Evolutionary conservation across 306 rosid genomes (phyloP).

Genomic region (Rosa lucieae): DNA sequence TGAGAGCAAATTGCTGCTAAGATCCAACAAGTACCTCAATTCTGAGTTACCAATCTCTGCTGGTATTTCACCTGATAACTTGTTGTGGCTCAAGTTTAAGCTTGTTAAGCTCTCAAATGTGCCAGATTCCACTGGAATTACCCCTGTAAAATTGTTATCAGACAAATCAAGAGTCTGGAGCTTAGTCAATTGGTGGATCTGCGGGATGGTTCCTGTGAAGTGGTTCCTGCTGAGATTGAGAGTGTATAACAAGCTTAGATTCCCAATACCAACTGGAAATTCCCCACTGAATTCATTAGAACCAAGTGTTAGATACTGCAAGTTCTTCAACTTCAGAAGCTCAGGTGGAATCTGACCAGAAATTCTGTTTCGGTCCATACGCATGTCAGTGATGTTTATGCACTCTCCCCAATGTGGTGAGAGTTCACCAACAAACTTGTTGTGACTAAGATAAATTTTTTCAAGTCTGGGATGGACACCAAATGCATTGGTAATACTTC

Average conservation of each 20-base stretch:
- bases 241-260: slow-evolving; percentile 20
- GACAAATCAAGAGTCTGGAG: slow-evolving; percentile 39
- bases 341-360: slow-evolving; percentile 48
- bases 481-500: no score
- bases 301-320: slow-evolving; percentile 23
- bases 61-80: slow-evolving; percentile 45
- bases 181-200: slow-evolving; percentile 1
- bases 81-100: slow-evolving; percentile 51
- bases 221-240: slow-evolving; percentile 44
- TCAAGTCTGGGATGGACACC: background rate
- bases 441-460: slow-evolving; percentile 16
- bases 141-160: slow-evolving; percentile 35
- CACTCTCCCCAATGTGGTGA: slow-evolving; percentile 49
- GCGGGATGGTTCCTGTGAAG: slow-evolving; percentile 44
- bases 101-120: slow-evolving; percentile 24
- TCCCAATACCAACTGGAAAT: slow-evolving; percentile 43
- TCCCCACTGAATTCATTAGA: slow-evolving; percentile 43
- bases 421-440: slow-evolving; percentile 45
- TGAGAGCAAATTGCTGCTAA: slow-evolving; percentile 54
- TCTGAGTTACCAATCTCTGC: slow-evolving; percentile 41
- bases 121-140: slow-evolving; percentile 41
- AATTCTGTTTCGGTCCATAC: slow-evolving; percentile 42
- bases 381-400: slow-evolving; percentile 30
- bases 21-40: slow-evolving; percentile 40
- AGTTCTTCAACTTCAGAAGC: slow-evolving; percentile 28